phyloP scores from a whole-genome alignment of 768 basidiomycete species.

The Trametes cubensis region DNA sequence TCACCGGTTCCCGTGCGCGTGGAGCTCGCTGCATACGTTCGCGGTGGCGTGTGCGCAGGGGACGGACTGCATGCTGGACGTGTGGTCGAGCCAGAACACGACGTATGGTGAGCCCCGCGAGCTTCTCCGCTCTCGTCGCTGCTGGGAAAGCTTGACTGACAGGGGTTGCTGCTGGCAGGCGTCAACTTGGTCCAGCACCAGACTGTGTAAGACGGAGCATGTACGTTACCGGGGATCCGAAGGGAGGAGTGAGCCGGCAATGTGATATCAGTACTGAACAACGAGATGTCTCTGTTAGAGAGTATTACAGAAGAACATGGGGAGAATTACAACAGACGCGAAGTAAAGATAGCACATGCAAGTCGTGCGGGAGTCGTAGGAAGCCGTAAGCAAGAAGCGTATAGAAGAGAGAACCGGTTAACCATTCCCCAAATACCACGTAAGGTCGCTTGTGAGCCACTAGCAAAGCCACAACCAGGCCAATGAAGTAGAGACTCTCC shows the following conservation, averaged over 20 bases:
- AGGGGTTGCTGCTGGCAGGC: neutral
- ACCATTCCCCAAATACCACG: too few relatives aligned
- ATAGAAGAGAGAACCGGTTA: too few relatives aligned
- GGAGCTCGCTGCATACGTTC: constrained; percentile 19
- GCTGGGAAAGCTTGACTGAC: neutral
- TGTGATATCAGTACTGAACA: too few relatives aligned
- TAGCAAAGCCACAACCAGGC: too few relatives aligned
- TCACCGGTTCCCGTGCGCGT: constrained; percentile 11
- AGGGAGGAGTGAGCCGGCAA: neutral
- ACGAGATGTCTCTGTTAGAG: neutral
- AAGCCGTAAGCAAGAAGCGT: too few relatives aligned
- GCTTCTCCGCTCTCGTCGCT: too few relatives aligned
- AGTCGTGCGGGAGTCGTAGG: neutral
- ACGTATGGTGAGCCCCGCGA: constrained; percentile 14
- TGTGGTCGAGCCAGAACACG: constrained; percentile 21
- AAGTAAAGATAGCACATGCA: neutral
- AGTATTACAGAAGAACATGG: too few relatives aligned
- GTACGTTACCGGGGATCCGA: neutral
- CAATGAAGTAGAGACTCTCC: too few relatives aligned
- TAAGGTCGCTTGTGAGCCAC: too few relatives aligned
- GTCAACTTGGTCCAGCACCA: constrained; percentile 17
- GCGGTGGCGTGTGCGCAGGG: constrained; percentile 17
- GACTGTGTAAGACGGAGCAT: constrained; percentile 9
- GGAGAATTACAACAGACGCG: neutral
- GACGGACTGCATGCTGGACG: constrained; percentile 11